Conservation (phyloP, 805 yeast genomes). For the Jamesozyma hellenica region DNA sequence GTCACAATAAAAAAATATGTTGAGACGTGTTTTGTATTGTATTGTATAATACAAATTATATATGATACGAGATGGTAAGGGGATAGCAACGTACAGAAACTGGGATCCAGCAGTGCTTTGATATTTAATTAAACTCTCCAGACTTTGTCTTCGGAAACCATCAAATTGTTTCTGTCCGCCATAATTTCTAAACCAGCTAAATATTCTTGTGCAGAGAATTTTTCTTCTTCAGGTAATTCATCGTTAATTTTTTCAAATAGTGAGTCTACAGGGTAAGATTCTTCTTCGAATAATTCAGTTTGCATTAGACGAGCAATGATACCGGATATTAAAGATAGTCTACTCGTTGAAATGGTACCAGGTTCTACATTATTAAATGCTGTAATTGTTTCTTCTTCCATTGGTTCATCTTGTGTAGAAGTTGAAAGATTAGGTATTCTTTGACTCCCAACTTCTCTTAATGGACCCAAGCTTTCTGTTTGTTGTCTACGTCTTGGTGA, state of each 20-base stretch:
- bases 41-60: too few species aligned
- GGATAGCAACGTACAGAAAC: too few species aligned
- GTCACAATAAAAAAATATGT: too few species aligned
- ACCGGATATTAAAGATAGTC: constrained; percentile 39
- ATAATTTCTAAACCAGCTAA: constrained; percentile 35
- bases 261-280: constrained; percentile 32
- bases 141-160: constrained; percentile 40
- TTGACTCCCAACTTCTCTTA: constrained; percentile 18
- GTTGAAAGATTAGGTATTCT: constrained; percentile 14
- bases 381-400: neutral
- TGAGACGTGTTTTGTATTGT: too few species aligned
- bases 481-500: constrained; percentile 23
- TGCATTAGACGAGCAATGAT: constrained; percentile 39
- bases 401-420: constrained; percentile 8
- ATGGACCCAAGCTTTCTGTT: constrained; percentile 10
- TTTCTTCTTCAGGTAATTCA: constrained; percentile 39
- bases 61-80: too few species aligned
- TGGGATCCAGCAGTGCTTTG: too few species aligned
- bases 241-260: constrained; percentile 36
- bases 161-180: constrained; percentile 37
- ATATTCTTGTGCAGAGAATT: constrained; percentile 36
- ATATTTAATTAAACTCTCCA: constrained; percentile 33
- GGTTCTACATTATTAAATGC: constrained; percentile 12
- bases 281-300: constrained; percentile 36
- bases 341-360: constrained; percentile 39